phyloP scores from a whole-genome alignment of 257 asterid species.

The Salvia miltiorrhiza region DNA sequence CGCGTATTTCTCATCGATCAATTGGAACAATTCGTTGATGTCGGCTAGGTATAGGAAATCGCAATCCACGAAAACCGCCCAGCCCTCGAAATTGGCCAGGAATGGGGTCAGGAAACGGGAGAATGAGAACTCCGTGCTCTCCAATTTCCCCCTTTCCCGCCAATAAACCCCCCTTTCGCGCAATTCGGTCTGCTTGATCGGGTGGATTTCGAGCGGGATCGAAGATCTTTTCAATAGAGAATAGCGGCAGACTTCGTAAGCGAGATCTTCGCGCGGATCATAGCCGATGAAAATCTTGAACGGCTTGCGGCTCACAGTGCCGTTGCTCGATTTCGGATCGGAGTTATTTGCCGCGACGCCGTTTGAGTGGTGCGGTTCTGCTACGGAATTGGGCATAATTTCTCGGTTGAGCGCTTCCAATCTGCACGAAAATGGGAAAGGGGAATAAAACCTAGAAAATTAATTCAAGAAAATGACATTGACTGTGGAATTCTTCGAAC shows the following conservation, averaged over 20 bases:
- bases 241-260: slow-evolving; percentile 72
- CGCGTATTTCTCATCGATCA: slow-evolving; percentile 67
- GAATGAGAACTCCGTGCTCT: slow-evolving; percentile 82
- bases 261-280: slow-evolving; percentile 74
- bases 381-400: slow-evolving; percentile 25
- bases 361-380: slow-evolving; percentile 13
- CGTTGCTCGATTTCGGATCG: slow-evolving; percentile 16
- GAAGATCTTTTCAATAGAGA: slow-evolving; percentile 65
- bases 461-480: background rate
- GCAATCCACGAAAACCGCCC: slow-evolving; percentile 88
- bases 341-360: no score
- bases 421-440: no score
- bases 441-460: background rate
- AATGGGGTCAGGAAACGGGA: slow-evolving; percentile 67
- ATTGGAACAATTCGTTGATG: slow-evolving; percentile 45
- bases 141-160: slow-evolving; percentile 73
- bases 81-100: slow-evolving; percentile 54
- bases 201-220: slow-evolving; percentile 58
- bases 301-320: slow-evolving; percentile 16
- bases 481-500: background rate
- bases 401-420: slow-evolving; percentile 4
- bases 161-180: slow-evolving; percentile 59
- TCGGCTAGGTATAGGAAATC: slow-evolving; percentile 75
- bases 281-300: slow-evolving; percentile 73
- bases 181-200: slow-evolving; percentile 72